Evolutionary conservation across 306 rosid species (phyloP).

Genomic region (Astragalus glycyphyllos): DNA sequence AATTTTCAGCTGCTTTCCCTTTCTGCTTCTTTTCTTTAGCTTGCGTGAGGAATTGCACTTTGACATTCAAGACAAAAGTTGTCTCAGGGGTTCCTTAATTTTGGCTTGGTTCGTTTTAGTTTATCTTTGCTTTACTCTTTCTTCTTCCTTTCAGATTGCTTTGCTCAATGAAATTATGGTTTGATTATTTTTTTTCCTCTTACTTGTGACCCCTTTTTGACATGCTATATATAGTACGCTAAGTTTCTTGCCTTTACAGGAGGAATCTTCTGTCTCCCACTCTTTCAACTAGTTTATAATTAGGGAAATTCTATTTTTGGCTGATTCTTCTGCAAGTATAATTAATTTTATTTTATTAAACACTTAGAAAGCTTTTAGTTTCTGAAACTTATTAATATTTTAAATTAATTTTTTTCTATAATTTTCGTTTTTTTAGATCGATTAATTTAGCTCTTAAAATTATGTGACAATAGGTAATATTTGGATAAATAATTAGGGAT

Average conservation of each 20-base stretch:
- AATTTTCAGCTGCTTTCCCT: slow-evolving; percentile 10
- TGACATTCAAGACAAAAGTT: slow-evolving; percentile 49
- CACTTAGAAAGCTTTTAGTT: too few relatives aligned
- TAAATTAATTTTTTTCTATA: too few relatives aligned
- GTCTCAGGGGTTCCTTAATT: slow-evolving; percentile 30
- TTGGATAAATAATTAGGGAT: too few relatives aligned
- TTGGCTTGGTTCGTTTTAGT: slow-evolving; percentile 44
- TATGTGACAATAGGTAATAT: too few relatives aligned
- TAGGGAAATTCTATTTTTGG: not conserved
- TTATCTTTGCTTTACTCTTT: slow-evolving; percentile 54
- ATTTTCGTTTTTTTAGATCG: too few relatives aligned
- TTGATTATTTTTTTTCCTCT: slow-evolving; percentile 32
- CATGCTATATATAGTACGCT: slow-evolving; percentile 40
- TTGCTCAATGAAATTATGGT: slow-evolving; percentile 32
- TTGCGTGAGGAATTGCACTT: slow-evolving; percentile 72
- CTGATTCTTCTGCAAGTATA: not conserved
- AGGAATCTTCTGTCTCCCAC: slow-evolving; percentile 8
- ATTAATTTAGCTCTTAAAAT: too few relatives aligned
- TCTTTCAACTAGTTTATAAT: slow-evolving; percentile 35
- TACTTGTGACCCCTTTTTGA: slow-evolving; percentile 40
- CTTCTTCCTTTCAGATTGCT: slow-evolving; percentile 39
- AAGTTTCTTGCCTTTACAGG: slow-evolving; percentile 41
- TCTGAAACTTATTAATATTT: too few relatives aligned
- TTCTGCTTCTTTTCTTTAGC: slow-evolving; percentile 25
- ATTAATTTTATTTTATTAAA: too few relatives aligned